Evolutionary conservation across 2,329 filamentous ascomycete genomes (phyloP).

Genomic region (Fusarium sp.): DNA sequence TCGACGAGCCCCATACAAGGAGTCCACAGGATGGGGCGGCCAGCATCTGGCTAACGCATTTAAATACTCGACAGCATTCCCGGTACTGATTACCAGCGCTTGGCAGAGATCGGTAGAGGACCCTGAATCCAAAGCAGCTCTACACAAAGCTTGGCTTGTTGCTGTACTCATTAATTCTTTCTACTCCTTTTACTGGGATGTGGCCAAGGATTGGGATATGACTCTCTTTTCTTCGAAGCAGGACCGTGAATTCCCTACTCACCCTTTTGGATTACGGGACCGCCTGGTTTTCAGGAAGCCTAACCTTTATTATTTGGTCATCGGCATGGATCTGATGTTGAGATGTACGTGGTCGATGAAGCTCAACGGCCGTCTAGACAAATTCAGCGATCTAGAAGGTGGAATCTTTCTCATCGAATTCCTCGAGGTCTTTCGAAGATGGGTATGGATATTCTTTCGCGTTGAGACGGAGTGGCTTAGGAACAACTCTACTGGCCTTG

Average conservation of each 20-base stretch:
- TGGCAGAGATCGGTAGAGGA: constrained; percentile 75
- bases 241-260: constrained; percentile 72
- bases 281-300: constrained; percentile 80
- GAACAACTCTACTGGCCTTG: constrained; percentile 65
- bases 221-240: constrained; percentile 78
- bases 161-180: constrained; percentile 86
- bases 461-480: constrained; percentile 94
- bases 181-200: constrained; percentile 99
- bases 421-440: constrained; percentile 88
- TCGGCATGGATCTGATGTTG: constrained; percentile 83
- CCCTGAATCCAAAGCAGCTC: constrained; percentile 57
- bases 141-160: constrained; percentile 76
- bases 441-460: constrained; percentile 98
- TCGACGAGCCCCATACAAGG: constrained; percentile 68
- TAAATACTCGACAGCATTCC: constrained; percentile 96
- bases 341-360: constrained; percentile 94
- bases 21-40: constrained; percentile 79
- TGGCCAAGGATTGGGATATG: constrained; percentile 96
- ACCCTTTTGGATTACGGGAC: constrained; percentile 84
- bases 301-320: constrained; percentile 85
- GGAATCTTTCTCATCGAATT: constrained; percentile 91
- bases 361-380: constrained; percentile 84
- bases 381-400: constrained; percentile 88
- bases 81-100: constrained; percentile 86
- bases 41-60: constrained; percentile 93